Conservation (phyloP, 2,329 filamentous ascomycete species). For the Arthrobotrys iridis region DNA sequence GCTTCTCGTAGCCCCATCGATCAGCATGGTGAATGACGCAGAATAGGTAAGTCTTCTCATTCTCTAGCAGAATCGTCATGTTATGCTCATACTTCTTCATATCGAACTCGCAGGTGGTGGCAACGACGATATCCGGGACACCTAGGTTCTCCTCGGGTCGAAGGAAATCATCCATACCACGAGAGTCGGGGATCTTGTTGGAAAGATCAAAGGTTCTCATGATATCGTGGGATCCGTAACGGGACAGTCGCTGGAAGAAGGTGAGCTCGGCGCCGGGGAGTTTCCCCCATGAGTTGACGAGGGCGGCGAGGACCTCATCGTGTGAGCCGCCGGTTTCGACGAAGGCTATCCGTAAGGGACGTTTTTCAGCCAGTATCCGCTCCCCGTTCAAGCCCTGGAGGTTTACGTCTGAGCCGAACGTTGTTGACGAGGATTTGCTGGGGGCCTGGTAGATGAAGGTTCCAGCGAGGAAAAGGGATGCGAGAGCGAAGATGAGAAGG, state of each 20-base stretch:
- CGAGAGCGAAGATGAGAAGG: constrained; percentile 51
- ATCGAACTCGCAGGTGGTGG: constrained; percentile 59
- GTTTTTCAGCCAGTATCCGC: constrained; percentile 33
- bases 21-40: constrained; percentile 58
- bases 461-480: constrained; percentile 54
- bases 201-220: constrained; percentile 58
- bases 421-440: constrained; percentile 28
- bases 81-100: constrained; percentile 48
- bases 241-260: constrained; percentile 57
- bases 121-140: constrained; percentile 57
- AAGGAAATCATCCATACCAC: constrained; percentile 46
- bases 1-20: constrained; percentile 54
- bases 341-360: constrained; percentile 53
- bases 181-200: constrained; percentile 45
- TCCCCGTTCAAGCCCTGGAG: constrained; percentile 3
- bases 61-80: constrained; percentile 55
- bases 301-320: constrained; percentile 59
- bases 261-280: constrained; percentile 55
- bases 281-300: constrained; percentile 58
- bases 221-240: constrained; percentile 58
- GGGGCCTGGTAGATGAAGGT: constrained; percentile 54
- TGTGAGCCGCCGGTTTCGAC: constrained; percentile 58
- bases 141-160: constrained; percentile 32
- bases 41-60: constrained; percentile 58
- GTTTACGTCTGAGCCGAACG: constrained; percentile 8